Conservation (phyloP, 208 protist species). For the Leishmania tropica region DNA sequence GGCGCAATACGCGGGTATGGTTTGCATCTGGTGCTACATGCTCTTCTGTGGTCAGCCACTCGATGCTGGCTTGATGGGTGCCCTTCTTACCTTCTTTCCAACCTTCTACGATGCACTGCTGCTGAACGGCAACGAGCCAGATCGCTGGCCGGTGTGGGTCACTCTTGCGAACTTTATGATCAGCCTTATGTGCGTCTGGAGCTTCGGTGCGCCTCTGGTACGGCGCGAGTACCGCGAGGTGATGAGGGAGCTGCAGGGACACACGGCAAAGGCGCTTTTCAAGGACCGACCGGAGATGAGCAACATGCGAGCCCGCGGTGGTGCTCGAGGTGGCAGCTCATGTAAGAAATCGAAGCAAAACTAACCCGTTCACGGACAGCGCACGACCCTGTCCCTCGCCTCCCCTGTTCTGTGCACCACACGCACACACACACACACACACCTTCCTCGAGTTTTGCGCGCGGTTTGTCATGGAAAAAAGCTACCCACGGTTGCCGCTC, state of each 20-base stretch:
- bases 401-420: neutral
- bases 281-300: slow-evolving; percentile 43
- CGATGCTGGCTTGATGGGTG: slow-evolving; percentile 25
- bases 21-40: slow-evolving; percentile 41
- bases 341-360: slow-evolving; percentile 7
- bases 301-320: slow-evolving; percentile 20
- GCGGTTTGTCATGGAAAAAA: neutral
- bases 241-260: slow-evolving; percentile 33
- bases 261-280: slow-evolving; percentile 38
- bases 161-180: slow-evolving; percentile 46
- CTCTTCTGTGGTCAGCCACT: slow-evolving; percentile 35
- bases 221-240: slow-evolving; percentile 37
- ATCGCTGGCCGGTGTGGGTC: slow-evolving; percentile 39
- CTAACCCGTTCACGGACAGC: neutral
- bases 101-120: slow-evolving; percentile 52
- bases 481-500: neutral
- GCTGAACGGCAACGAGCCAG: slow-evolving; percentile 46
- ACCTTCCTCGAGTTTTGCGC: neutral
- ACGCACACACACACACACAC: neutral
- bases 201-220: slow-evolving; percentile 37
- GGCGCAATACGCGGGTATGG: slow-evolving; percentile 37
- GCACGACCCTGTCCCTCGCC: neutral
- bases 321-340: slow-evolving; percentile 4
- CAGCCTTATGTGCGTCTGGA: slow-evolving; percentile 35
- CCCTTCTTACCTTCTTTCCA: slow-evolving; percentile 46